Percentiles rank a stretch among this genome's conserved stretches.
These are phyloP conservation scores for Saturnispora kantuleensis DNA, from an alignment of 805 yeast genomes.

Conservation along the genomic window DNA sequence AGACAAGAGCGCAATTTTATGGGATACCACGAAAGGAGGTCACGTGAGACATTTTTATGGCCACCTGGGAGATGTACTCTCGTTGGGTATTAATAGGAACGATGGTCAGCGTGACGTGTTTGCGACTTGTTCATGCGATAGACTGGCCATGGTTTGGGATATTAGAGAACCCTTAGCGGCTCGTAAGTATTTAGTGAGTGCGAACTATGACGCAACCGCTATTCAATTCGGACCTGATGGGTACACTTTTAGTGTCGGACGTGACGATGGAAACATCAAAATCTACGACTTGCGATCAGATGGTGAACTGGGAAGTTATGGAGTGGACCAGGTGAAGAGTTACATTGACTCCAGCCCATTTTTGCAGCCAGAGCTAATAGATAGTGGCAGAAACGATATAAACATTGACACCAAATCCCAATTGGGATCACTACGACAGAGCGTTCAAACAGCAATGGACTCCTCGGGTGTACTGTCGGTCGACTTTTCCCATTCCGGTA, in stretches of 20 bases:
- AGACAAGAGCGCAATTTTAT: constrained; percentile 66
- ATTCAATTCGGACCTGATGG: constrained; percentile 62
- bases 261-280: constrained; percentile 67
- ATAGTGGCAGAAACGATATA: neutral
- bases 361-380: constrained; percentile 4
- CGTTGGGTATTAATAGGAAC: constrained; percentile 28
- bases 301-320: constrained; percentile 50
- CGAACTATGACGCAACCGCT: constrained; percentile 50
- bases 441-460: constrained; percentile 33
- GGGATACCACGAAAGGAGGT: constrained; percentile 66
- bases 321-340: constrained; percentile 14
- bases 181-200: constrained; percentile 39
- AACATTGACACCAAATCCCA: constrained; percentile 6
- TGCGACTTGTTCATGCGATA: constrained; percentile 61
- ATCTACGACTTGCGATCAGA: constrained; percentile 72
- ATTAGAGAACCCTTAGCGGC: constrained; percentile 32
- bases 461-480: constrained; percentile 63
- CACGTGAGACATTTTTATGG: constrained; percentile 46
- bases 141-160: constrained; percentile 62
- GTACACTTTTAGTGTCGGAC: constrained; percentile 59
- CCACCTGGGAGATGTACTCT: constrained; percentile 64
- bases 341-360: constrained; percentile 7
- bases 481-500: constrained; percentile 65
- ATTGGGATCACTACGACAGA: constrained; percentile 17
- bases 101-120: constrained; percentile 28